Conservation (phyloP, 352 stramenopile species). For the Aphanomyces astaci region DNA sequence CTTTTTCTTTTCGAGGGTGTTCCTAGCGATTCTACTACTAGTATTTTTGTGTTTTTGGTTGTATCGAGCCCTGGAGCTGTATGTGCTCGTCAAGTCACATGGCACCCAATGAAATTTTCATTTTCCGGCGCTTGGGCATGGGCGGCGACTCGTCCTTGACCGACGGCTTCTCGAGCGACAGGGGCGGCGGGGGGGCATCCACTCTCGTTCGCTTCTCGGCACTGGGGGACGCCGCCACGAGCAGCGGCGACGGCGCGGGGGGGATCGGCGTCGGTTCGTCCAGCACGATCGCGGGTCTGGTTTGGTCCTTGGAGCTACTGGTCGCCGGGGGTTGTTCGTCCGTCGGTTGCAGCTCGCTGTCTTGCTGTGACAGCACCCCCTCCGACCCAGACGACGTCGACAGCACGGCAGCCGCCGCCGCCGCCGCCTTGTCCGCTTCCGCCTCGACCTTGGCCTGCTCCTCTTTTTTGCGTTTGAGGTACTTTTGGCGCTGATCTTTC, state of each 20-base stretch:
- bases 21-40: too few species aligned
- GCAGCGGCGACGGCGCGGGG: background rate
- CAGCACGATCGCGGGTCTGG: background rate
- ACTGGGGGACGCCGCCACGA: background rate
- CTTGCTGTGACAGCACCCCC: background rate
- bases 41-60: too few species aligned
- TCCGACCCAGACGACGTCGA: background rate
- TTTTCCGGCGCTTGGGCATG: slow-evolving; percentile 16
- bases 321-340: background rate
- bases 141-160: background rate
- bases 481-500: slow-evolving; percentile 53
- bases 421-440: slow-evolving; percentile 43
- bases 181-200: background rate
- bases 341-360: background rate
- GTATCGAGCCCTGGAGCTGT: background rate
- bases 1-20: too few species aligned
- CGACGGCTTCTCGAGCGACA: background rate
- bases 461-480: slow-evolving; percentile 82
- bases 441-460: slow-evolving; percentile 38
- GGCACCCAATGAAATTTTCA: slow-evolving; percentile 22
- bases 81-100: background rate
- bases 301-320: too few species aligned
- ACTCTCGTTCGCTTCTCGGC: background rate
- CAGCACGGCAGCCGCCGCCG: slow-evolving; percentile 26
- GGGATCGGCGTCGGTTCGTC: background rate